Evolutionary conservation across 2,329 filamentous ascomycete genomes (phyloP).

Genomic region (Penicillium brasilianum): DNA sequence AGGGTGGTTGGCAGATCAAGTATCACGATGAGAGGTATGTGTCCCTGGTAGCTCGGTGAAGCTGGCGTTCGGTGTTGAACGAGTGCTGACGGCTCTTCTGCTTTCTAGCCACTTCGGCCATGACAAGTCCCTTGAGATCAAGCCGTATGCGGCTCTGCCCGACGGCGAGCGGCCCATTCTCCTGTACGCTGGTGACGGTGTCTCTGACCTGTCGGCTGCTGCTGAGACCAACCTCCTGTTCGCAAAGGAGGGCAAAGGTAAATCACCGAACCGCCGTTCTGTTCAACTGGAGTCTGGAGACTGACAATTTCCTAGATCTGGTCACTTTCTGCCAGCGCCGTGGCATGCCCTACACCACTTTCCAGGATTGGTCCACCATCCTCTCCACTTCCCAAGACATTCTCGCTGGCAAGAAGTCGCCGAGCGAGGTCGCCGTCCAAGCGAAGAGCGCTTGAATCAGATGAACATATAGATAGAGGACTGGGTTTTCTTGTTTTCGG

Average conservation of each 20-base stretch:
- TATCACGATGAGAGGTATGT: constrained; percentile 82
- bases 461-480: constrained; percentile 15
- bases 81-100: not conserved
- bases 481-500: not conserved
- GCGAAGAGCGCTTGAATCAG: constrained; percentile 16
- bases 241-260: constrained; percentile 87
- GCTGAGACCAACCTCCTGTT: constrained; percentile 92
- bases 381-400: constrained; percentile 77
- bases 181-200: constrained; percentile 94
- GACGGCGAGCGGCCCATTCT: constrained; percentile 73
- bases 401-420: constrained; percentile 70
- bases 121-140: constrained; percentile 91
- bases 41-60: not conserved
- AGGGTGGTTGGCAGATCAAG: constrained; percentile 83
- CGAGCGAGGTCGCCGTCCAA: constrained; percentile 68
- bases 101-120: constrained; percentile 78
- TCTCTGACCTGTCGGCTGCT: constrained; percentile 89
- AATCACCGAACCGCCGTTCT: constrained; percentile 1
- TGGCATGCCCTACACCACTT: constrained; percentile 84
- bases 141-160: constrained; percentile 75
- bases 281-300: constrained; percentile 21
- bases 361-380: constrained; percentile 83
- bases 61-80: not conserved
- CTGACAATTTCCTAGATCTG: constrained; percentile 64
- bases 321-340: constrained; percentile 85